Evolutionary conservation across 2,329 filamentous ascomycete species (phyloP), one percentile per base, ranked within the genome.

Genomic region (Colletotrichum coccodes): DNA sequence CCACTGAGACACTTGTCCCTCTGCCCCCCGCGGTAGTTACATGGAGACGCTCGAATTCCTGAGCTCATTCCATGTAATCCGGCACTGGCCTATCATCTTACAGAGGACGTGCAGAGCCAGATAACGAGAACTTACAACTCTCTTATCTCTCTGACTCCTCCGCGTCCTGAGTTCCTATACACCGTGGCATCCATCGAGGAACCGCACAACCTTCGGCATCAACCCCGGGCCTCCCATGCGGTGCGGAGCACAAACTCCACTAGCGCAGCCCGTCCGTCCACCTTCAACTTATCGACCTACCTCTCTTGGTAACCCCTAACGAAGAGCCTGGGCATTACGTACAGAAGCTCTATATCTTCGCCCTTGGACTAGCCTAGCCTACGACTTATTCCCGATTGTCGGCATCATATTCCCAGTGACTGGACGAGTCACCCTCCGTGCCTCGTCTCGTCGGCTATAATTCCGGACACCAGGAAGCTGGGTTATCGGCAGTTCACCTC

Each of bases 201-300:
- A 36, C n/a, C 16, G 16, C n/a, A 34, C n/a, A 18, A 38, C 50
- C 36, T 40, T 56, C 44, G 18, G 23, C 46, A 60, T 28, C 58
- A 36, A 60, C n/a, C 38, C 54, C 54, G 54, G 36, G 52, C 23
- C 30, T 58, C 38, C 18, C 54, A 34, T 36, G 40, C 38, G 56
- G 40, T 44, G 49, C 49, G 28, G 40, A 65, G 47, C 21, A 61
- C 57, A 66, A 34, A 28, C 38, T 49, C 57, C 63, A 61, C 57
- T 66, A 66, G 63, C 47, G 63, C 26, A 58, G 18, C 42, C 28
- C 16, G 40, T 30, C 46, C 47, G 47, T 60, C 62, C 47, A 60
- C 62, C 30, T 56, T 42, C 28, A 7, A 59, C 64, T 40, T 52
- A 65, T 56, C 66, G 66, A 66, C 61, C 56, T 69, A 60, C 66